Base-by-base conservation (phyloP, 2,329 filamentous ascomycete species). In the Endoconidiophora polonica region DNA sequence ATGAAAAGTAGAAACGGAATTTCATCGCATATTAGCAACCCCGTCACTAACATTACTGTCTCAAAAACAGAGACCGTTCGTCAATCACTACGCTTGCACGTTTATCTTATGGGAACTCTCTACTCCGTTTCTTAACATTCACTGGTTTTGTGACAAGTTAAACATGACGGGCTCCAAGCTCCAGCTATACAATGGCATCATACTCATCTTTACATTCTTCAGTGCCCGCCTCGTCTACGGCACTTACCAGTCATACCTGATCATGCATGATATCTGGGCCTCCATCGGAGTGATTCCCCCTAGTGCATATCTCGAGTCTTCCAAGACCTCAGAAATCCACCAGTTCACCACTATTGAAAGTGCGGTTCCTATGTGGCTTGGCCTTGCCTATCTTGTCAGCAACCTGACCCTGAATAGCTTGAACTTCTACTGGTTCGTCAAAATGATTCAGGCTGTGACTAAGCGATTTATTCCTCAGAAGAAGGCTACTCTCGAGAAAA, bases 91-190 rank as follows among this genome's bases (percentile, higher is more conserved):
- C 64, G 82, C 76, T 51, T 74, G 75, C 51, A 77, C 77, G 53
- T 93, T 93, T 64, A 85, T 93, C 59, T 79, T 91, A 52, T 93
- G 87, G 75, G 86, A 93, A 64, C 74, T 93, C 38, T 88, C 83
- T 23, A 83, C 81, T 3, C 84, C 85, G 5, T 88, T 91, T 64
- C 72, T 91, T 52, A 93, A 93, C 62, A 75, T 90, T 61, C 86
- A 93, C 69, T 93, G 86, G 86, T 91, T 91, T 68, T 85, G 83
- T 65, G 86, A 93, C 66, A 93, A 93, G 68, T 68, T 90, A 53
- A 74, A 77, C 59, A 79, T 86, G 71, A 91, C 86, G 0, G 86
- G 86, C 36, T 79, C 80, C 18, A 71, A 69, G 48, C 64, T 77
- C 22, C 86, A 91, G 66, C 72, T 88, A 24, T 79, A 85, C 64